Percentiles rank a stretch among this genome's conserved stretches.
These are phyloP conservation scores for Solanum microdontum DNA, from an alignment of 257 asterid genomes.

Conservation along the genomic window DNA sequence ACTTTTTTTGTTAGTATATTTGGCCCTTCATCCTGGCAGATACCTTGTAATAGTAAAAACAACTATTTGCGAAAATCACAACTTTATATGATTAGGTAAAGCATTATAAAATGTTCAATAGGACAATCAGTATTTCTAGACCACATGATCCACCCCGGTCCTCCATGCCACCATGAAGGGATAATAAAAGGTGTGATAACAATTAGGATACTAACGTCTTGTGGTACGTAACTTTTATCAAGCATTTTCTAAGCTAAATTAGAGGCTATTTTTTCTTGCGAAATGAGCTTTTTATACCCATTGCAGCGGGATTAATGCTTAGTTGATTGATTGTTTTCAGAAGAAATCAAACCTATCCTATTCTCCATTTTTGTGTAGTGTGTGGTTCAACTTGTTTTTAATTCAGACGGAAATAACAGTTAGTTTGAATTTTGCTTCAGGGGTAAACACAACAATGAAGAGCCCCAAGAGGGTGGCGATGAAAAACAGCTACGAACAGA, in stretches of 20 bases:
- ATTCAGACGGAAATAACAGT: background rate
- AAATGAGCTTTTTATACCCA: background rate
- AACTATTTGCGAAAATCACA: background rate
- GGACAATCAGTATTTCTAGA: background rate
- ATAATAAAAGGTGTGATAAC: background rate
- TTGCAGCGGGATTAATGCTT: background rate
- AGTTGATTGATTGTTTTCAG: background rate
- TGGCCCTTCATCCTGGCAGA: background rate
- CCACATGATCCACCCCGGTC: background rate
- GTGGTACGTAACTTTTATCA: background rate
- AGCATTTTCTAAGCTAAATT: background rate
- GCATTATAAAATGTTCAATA: background rate
- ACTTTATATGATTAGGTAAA: background rate
- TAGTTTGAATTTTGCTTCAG: slow-evolving; percentile 13
- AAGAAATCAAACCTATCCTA: background rate
- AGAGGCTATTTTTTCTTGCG: background rate
- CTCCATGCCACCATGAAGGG: background rate
- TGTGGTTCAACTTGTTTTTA: background rate
- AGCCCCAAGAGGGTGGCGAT: slow-evolving; percentile 39
- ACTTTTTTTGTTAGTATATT: background rate
- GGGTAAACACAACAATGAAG: slow-evolving; percentile 37
- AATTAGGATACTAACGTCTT: background rate
- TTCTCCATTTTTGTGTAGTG: background rate
- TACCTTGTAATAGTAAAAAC: background rate
- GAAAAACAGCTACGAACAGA: slow-evolving; percentile 24